Evolutionary conservation across 805 yeast species (phyloP).

Genomic region (Naumovozyma baii): DNA sequence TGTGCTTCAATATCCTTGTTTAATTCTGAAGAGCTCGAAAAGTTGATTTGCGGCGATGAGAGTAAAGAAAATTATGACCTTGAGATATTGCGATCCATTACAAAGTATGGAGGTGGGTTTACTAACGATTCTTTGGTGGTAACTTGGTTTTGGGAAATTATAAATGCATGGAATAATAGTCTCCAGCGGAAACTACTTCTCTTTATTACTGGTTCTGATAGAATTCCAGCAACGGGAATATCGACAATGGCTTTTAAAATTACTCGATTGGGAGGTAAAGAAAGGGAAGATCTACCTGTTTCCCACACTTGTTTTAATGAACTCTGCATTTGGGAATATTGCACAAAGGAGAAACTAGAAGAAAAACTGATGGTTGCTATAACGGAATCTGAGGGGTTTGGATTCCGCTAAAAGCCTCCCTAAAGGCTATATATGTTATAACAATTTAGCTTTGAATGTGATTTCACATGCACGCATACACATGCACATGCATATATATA

Average conservation of each 20-base stretch:
- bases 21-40: conserved; percentile 71
- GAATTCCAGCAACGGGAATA: conserved; percentile 89
- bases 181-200: conserved; percentile 54
- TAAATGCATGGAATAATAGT: conserved; percentile 32
- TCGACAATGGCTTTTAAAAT: conserved; percentile 65
- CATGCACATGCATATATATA: neutral
- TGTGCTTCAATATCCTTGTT: conserved; percentile 66
- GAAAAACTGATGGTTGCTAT: conserved; percentile 60
- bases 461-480: too few species aligned
- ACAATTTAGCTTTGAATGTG: too few species aligned
- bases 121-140: conserved; percentile 34
- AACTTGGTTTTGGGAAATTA: conserved; percentile 81
- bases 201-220: conserved; percentile 84
- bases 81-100: conserved; percentile 54
- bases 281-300: conserved; percentile 52
- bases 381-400: conserved; percentile 79
- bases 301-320: conserved; percentile 96
- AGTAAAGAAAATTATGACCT: conserved; percentile 47
- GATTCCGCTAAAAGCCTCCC: conserved; percentile 36
- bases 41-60: conserved; percentile 67
- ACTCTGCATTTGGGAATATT: conserved; percentile 63
- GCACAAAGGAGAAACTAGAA: conserved; percentile 42
- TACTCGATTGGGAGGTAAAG: conserved; percentile 37
- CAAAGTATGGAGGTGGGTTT: conserved; percentile 64
- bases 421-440: too few species aligned